phyloP scores from a whole-genome alignment of 75 land plant species.

The Larix kaempferi region DNA sequence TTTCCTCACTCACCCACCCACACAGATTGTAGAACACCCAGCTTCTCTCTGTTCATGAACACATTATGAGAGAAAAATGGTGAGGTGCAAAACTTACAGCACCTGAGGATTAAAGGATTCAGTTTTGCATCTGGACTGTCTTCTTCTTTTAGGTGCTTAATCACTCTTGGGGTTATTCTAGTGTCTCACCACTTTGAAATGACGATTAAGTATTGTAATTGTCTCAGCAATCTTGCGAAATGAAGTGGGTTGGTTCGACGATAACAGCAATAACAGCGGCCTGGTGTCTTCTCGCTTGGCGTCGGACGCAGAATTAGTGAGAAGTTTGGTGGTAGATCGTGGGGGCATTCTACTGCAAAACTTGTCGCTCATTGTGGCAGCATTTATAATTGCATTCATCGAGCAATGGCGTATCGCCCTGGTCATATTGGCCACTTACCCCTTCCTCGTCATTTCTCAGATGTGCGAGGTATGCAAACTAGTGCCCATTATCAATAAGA shows the following conservation, averaged over 20 bases:
- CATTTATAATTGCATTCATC: slow-evolving; percentile 78
- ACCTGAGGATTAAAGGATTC: too few species aligned
- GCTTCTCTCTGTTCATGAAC: too few species aligned
- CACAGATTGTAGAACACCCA: too few species aligned
- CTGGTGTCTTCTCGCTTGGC: slow-evolving; percentile 77
- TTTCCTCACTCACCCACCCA: too few species aligned
- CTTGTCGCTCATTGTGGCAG: slow-evolving; percentile 56
- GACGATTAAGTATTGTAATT: too few species aligned
- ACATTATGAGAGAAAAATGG: too few species aligned
- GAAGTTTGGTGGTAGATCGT: slow-evolving; percentile 77
- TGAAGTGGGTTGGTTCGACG: slow-evolving; percentile 95
- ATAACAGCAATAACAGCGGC: slow-evolving; percentile 67
- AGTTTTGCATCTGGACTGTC: too few species aligned
- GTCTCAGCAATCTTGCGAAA: slow-evolving; percentile 78
- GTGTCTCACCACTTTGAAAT: too few species aligned
- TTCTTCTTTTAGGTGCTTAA: too few species aligned
- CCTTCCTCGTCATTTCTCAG: slow-evolving; percentile 71
- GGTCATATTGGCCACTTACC: slow-evolving; percentile 80
- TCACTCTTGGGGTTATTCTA: too few species aligned
- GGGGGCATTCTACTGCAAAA: slow-evolving; percentile 77
- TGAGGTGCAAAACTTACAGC: too few species aligned
- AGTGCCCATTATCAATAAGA: background rate
- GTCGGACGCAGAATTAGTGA: slow-evolving; percentile 76
- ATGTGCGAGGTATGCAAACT: slow-evolving; percentile 67
- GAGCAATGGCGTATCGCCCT: slow-evolving; percentile 85